Evolutionary conservation across 352 stramenopile species (phyloP), one percentile per base, ranked within the genome.

Genomic region (Pythium dissimile): DNA sequence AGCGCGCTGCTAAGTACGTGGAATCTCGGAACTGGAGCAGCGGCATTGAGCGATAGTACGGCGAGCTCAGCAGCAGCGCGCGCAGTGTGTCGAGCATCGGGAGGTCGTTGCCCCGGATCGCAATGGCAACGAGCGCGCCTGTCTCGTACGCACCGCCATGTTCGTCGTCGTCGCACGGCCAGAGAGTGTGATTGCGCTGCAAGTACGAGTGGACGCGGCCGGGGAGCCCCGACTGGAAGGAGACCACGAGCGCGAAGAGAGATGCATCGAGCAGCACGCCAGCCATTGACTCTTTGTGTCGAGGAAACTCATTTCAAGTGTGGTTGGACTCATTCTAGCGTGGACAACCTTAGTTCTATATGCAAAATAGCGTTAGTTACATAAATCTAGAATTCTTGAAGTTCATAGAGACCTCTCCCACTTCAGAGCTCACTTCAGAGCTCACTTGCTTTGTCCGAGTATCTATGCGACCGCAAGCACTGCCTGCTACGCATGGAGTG

Each of bases 151-250:
- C 16, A n/a, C 20, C 26, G 9, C 26, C 31, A 5, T 20, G 5
- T 15, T 27, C 18, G 18, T 59, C 39, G 20, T 26, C 13, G 28
- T 59, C 39, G n/a, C 26, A 10, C 12, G 47, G 11, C 24, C n/a
- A n/a, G 18, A 23, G 20, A 3, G 24, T 11, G 27, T 44, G 44
- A 21, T 62, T 43, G 11, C 28, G 54, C 27, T 38, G n/a, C 54
- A 31, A 54, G 35, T 62, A 62, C 44, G 44, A 26, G 34, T 54
- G 21, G 44, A 62, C 20, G 15, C 54, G 54, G 20, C 43, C 34
- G 5, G 54, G 54, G 10, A 62, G 43, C 13, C 54, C 54, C 24
- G 26, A n/a, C 46, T 62, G 54, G 54, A 62, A 62, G 30, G 54
- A 54, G 7, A 47, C 35, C 23, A 62, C 34, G 24, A 48, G 44